These are phyloP conservation scores for Diospyros kaki DNA, from an alignment of 148 eudicot species.

Conservation along the genomic window DNA sequence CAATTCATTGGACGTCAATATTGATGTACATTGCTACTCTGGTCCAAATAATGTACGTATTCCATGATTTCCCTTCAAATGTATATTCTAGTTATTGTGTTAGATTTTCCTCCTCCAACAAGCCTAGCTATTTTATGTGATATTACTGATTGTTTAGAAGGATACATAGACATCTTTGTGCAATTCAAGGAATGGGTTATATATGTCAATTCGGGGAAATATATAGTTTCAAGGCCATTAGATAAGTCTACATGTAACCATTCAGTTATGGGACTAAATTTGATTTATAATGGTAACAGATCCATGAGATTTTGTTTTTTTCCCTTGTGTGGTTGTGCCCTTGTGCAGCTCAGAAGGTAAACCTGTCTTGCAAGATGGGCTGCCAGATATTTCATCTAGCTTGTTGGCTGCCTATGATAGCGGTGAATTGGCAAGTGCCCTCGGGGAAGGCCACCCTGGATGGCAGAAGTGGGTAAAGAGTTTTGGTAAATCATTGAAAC, in stretches of 20 bases:
- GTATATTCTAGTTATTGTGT: too few relatives aligned
- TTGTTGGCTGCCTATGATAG: slow-evolving; percentile 72
- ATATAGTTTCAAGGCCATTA: background rate
- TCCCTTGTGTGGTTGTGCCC: too few relatives aligned
- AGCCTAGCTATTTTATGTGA: background rate
- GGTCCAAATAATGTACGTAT: too few relatives aligned
- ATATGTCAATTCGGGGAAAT: background rate
- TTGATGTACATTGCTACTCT: too few relatives aligned
- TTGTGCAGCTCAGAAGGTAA: slow-evolving; percentile 67
- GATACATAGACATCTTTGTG: background rate
- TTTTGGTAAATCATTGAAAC: slow-evolving; percentile 80
- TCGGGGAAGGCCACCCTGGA: slow-evolving; percentile 73
- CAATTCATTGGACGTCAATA: too few relatives aligned
- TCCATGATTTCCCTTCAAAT: too few relatives aligned
- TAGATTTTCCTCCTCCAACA: too few relatives aligned
- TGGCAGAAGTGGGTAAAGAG: slow-evolving; percentile 92
- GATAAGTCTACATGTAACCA: background rate
- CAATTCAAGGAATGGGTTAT: background rate
- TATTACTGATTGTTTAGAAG: background rate
- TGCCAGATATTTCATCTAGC: slow-evolving; percentile 63
- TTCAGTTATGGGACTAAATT: background rate
- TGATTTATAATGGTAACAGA: background rate
- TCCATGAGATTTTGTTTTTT: background rate
- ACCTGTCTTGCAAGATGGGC: slow-evolving; percentile 68
- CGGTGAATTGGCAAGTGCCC: slow-evolving; percentile 65